phyloP scores from a whole-genome alignment of 306 rosid genomes.

The Ormosia semicastrata region DNA sequence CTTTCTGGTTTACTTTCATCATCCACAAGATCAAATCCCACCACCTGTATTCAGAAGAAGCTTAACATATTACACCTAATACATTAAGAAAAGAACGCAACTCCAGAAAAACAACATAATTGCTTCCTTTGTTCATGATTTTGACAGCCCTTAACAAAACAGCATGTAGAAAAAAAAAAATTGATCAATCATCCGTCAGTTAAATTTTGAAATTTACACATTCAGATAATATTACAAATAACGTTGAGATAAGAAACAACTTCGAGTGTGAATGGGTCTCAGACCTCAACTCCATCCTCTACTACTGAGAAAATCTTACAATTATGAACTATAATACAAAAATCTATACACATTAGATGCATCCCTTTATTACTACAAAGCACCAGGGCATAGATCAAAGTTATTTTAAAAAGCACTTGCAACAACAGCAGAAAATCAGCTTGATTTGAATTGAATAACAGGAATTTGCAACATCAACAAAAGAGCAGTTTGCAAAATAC shows the following conservation, averaged over 20 bases:
- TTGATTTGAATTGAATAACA: background rate
- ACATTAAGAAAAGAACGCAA: background rate
- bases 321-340: background rate
- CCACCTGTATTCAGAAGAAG: conserved; percentile 52
- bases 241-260: background rate
- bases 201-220: background rate
- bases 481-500: background rate
- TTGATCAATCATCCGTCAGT: background rate
- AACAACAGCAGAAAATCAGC: conserved; percentile 4
- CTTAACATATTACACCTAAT: conserved; percentile 5
- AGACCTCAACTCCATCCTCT: background rate
- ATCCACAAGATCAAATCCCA: conserved; percentile 85
- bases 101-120: background rate
- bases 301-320: background rate
- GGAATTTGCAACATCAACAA: background rate
- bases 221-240: background rate
- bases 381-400: background rate
- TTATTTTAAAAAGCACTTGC: background rate
- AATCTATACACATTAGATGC: background rate
- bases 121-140: background rate
- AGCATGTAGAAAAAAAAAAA: background rate
- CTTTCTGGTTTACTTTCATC: conserved; percentile 95
- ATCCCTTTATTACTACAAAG: background rate
- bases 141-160: background rate
- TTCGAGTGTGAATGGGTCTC: background rate